Conservation (phyloP, 768 basidiomycete species). For the Serendipita sp. region DNA sequence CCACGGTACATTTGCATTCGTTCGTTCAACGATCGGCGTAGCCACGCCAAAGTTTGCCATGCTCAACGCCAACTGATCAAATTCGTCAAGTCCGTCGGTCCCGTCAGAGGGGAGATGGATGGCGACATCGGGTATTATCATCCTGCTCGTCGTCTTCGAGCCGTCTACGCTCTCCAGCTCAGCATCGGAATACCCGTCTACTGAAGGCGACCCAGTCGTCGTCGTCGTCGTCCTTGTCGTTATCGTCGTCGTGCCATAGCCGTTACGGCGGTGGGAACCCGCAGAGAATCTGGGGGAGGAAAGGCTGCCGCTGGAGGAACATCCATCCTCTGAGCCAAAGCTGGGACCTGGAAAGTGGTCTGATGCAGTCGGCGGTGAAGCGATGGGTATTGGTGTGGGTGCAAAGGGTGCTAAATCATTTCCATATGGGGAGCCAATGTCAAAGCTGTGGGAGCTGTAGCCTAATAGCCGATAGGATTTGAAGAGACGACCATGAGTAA, state of each 20-base stretch:
- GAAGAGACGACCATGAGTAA: neutral
- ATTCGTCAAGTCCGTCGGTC: neutral
- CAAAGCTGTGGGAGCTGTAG: neutral
- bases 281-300: neutral
- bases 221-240: neutral
- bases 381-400: neutral
- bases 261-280: neutral
- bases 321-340: neutral
- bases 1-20: neutral
- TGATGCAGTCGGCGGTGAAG: neutral
- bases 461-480: neutral
- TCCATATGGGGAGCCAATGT: neutral
- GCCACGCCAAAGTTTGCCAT: neutral
- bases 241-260: too few species aligned
- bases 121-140: neutral
- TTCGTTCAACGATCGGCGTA: neutral
- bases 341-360: neutral
- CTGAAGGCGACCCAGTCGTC: neutral
- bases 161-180: neutral
- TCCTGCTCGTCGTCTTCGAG: neutral
- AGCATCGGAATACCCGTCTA: neutral
- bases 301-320: neutral
- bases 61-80: neutral
- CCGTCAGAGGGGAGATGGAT: too few species aligned
- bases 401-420: neutral